phyloP scores from a whole-genome alignment of 371 early-diverging fungal species.

The Circinella umbellata region DNA sequence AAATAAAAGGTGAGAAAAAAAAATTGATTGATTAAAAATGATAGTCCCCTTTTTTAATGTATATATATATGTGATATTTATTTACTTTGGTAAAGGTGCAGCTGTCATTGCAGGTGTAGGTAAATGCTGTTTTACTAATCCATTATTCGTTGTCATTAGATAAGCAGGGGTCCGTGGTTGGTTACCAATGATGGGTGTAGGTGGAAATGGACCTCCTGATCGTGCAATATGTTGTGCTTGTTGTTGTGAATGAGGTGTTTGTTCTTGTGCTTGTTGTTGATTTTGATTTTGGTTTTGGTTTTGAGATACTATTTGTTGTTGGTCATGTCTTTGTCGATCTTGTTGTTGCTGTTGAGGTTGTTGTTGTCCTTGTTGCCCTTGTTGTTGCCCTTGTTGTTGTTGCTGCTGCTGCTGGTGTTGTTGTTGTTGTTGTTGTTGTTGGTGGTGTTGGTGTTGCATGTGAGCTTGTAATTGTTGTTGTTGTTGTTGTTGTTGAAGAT shows the following conservation, averaged over 20 bases:
- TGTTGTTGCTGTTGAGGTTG: conserved; percentile 14
- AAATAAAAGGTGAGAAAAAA: no score
- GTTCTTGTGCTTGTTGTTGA: conserved; percentile 12
- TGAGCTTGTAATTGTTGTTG: conserved; percentile 10
- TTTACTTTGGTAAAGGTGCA: conserved; percentile 24
- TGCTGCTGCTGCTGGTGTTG: conserved; percentile 10
- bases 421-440: conserved; percentile 14
- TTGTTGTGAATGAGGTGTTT: no score
- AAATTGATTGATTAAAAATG: neutral
- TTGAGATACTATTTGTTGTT: neutral
- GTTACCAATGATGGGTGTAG: conserved; percentile 19
- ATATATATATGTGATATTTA: no score
- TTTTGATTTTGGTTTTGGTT: neutral
- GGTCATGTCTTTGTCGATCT: conserved; percentile 7
- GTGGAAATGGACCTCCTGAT: conserved; percentile 10
- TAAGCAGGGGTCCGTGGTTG: conserved; percentile 17
- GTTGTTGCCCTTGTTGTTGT: conserved; percentile 11
- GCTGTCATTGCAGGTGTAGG: conserved; percentile 39
- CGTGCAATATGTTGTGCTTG: neutral
- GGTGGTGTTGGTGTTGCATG: conserved; percentile 10
- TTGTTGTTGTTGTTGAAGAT: conserved; percentile 20
- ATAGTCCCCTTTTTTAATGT: neutral
- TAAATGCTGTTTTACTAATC: conserved; percentile 13
- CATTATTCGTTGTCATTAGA: neutral
- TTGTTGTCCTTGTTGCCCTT: conserved; percentile 13